Evolutionary conservation across 768 basidiomycete species (phyloP), one percentile per base, ranked within the genome.

Genomic region (Russula earlei): DNA sequence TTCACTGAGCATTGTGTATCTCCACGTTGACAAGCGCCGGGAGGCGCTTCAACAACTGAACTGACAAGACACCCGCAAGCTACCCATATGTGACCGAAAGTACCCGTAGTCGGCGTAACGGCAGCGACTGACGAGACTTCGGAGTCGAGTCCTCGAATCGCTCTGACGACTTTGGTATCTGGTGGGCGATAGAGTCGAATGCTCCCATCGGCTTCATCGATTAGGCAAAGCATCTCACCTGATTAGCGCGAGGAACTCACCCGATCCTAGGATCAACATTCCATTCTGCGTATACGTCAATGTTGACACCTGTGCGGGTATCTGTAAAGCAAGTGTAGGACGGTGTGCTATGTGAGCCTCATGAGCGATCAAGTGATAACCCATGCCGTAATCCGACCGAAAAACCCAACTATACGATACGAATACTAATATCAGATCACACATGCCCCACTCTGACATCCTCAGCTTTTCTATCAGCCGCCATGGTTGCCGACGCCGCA

Each of bases 91-190:
- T 76, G 73, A 43, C 75, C 68, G 14, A 75, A 58, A 27, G 76
- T 70, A 15, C 20, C 36, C 1, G 14, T 24, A 24, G 27, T 55
- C 33, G 70, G 67, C 58, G 73, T 67, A 9, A 75, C 63, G 62
- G 77, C 79, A 2, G 74, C 68, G 24, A 88, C 71, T 0, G 84
- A 88, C 0, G 86, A 82, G 22, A 91, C 70, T 59, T 87, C 84
- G 4, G 66, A 63, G 9, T 74, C 75, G 9, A 61, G 59, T n/a
- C 55, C 55, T 49, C 60, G 52, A 41, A 62, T 50, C 5, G 62
- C 62, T 20, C 41, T 61, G 42, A 54, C 41, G 12, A 62, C 62
- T 34, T 44, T 57, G 12, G 44, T 52, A 5, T 54, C 52, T 34
- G 55, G 49, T n/a, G 37, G 59, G 19, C 24, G 31, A 49, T 62